Evolutionary conservation across 805 yeast species (phyloP).

Genomic region (Wickerhamiella galacta): DNA sequence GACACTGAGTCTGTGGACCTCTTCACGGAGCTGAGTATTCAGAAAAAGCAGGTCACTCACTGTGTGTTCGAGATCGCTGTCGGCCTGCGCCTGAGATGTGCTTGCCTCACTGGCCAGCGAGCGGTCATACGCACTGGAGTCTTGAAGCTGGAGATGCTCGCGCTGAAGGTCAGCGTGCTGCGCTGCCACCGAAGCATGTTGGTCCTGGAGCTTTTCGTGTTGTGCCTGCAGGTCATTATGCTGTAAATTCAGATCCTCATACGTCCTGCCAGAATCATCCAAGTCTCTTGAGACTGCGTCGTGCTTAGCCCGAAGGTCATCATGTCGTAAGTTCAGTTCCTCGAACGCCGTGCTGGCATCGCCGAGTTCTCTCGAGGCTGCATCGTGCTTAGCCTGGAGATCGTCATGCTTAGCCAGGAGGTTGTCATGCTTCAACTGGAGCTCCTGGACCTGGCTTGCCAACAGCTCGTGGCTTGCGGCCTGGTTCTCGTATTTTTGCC

Average conservation of each 20-base stretch:
- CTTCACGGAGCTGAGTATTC: slow-evolving; percentile 18
- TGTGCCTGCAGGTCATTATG: neutral
- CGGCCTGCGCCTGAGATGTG: slow-evolving; percentile 1
- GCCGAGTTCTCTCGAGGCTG: too few species aligned
- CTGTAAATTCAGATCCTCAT: neutral
- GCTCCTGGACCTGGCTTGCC: neutral
- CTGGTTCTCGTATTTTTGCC: too few species aligned
- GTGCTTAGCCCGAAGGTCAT: slow-evolving; percentile 1
- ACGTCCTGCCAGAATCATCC: neutral
- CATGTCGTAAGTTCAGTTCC: neutral
- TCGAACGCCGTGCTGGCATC: too few species aligned
- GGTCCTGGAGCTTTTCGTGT: neutral
- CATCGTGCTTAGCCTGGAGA: neutral
- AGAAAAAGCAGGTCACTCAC: slow-evolving; percentile 10
- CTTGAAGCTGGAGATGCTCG: neutral
- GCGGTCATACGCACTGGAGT: neutral
- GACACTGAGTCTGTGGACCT: slow-evolving; percentile 20
- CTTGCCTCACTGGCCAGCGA: neutral
- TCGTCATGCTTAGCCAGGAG: slow-evolving; percentile 1
- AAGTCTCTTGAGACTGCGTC: neutral
- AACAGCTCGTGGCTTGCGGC: neutral
- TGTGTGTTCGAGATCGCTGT: too few species aligned
- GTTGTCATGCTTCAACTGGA: neutral
- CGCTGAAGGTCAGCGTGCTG: neutral
- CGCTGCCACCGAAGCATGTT: neutral